Base-by-base conservation (phyloP, 2,329 filamentous ascomycete genomes). In the Shiraia bambusicola region DNA sequence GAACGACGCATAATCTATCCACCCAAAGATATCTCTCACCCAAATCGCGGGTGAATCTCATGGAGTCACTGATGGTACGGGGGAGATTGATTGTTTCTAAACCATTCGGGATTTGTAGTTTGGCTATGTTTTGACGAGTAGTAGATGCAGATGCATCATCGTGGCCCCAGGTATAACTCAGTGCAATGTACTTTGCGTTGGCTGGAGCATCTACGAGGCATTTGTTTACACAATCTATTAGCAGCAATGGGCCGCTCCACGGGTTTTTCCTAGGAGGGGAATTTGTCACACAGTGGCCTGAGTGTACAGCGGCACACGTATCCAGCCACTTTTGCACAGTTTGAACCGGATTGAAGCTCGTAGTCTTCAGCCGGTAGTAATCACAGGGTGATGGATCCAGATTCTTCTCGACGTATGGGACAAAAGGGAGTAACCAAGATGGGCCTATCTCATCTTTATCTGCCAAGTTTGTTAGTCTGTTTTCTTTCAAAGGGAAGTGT, bases 141-240 rank as follows among this genome's bases (percentile, higher is more conserved):
- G 43, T 32, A 16, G 31, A 37, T 16, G 38, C 28, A 2, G 37
- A 38, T 17, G 10, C 27, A n/a, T 14, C 19, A 27, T 38, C 34
- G 17, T 28, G 28, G 13, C 52, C 52, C 52, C 52, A 56, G 1
- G 47, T 43, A 24, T 56, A 56, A 13, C 38, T 44, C 15, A 56
- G 32, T 15, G 52, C 45, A 12, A 56, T 32, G 26, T 56, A 56
- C 17, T 16, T 31, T 12, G 31, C 42, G 9, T 36, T 33, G 4
- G 26, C 8, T 14, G 38, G 41, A 14, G 45, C 24, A 6, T 19
- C 16, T 4, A 51, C 38, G 4, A 51, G 26, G 28, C 45, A 48
- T 12, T 31, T 28, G 13, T 45, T 28, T n/a, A 27, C 7, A 12
- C 41, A 37, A 36, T 51, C 48, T 16, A 51, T 51, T 5, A 51